Conservation (phyloP, 306 rosid genomes). For the Carpinus fangiana region DNA sequence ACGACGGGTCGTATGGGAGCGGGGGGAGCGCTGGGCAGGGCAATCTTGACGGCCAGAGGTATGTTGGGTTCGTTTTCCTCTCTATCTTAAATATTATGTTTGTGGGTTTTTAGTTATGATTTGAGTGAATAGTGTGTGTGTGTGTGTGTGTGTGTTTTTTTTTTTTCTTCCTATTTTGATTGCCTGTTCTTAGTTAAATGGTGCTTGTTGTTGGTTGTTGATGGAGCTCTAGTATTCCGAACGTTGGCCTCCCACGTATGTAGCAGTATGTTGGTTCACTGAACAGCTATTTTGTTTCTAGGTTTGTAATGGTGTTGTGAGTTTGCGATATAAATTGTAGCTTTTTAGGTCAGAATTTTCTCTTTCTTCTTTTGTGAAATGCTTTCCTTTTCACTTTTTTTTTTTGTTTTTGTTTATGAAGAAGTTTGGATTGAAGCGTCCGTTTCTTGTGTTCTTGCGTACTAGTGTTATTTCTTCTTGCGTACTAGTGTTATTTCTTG, state of each 20-base stretch:
- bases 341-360: not conserved
- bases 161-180: not conserved
- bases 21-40: conserved; percentile 71
- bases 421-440: not conserved
- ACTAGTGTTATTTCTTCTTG: not conserved
- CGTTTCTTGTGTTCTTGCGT: not conserved
- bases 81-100: not conserved
- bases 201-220: not conserved
- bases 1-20: conserved; percentile 65
- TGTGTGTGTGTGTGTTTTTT: not conserved
- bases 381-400: not conserved
- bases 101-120: not conserved
- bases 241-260: not conserved
- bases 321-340: not conserved
- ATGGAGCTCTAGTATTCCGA: not conserved
- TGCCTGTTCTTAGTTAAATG: not conserved
- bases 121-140: not conserved
- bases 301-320: not conserved
- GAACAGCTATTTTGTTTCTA: not conserved
- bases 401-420: not conserved
- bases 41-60: conserved; percentile 84
- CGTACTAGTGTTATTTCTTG: no score
- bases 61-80: not conserved
- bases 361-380: not conserved
- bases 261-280: not conserved